Evolutionary conservation across 1,139 yeast species (phyloP), one percentile per base, ranked within the genome.

Genomic region (Petasospora rhodanensis): DNA sequence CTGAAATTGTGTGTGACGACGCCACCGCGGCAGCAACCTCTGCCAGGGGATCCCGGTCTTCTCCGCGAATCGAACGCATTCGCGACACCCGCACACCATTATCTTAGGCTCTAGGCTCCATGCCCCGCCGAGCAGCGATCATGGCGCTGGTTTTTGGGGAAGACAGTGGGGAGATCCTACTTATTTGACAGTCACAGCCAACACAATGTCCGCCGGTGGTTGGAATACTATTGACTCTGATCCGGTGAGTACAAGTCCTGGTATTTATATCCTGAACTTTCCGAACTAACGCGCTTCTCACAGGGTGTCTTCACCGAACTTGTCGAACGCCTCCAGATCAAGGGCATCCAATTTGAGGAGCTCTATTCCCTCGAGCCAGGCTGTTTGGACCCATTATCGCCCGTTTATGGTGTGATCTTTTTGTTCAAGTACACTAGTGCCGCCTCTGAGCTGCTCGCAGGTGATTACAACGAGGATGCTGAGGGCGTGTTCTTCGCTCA

Each of bases 151-250:
- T n/a, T n/a, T n/a, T n/a, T n/a, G n/a, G n/a, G n/a, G n/a, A n/a
- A n/a, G n/a, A n/a, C n/a, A n/a, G n/a, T n/a, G n/a, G n/a, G n/a
- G n/a, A n/a, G n/a, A n/a, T n/a, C n/a, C n/a, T n/a, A n/a, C n/a
- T n/a, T n/a, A n/a, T n/a, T n/a, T n/a, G n/a, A n/a, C n/a, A n/a
- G n/a, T n/a, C n/a, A n/a, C n/a, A n/a, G n/a, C n/a, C 24, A 22
- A 7, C 16, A 22, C 5, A 13, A 41, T 39, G 43, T 34, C 43
- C 2, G 22, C 40, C n/a, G 40, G 46, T 22, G 48, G 47, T 10
- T 79, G 87, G 86, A 78, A 77, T 48, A 76, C 84, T 2, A 76
- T 79, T 16, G 86, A 78, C 49, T 75, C 82, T 5, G 87, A 79
- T 55, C 83, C 84, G 0, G 75, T 69, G 56, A 17, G 48, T 40